Percentiles rank a stretch among this genome's conserved stretches.
Conservation (phyloP, 306 rosid species). For the Mimosa bimucronata region DNA sequence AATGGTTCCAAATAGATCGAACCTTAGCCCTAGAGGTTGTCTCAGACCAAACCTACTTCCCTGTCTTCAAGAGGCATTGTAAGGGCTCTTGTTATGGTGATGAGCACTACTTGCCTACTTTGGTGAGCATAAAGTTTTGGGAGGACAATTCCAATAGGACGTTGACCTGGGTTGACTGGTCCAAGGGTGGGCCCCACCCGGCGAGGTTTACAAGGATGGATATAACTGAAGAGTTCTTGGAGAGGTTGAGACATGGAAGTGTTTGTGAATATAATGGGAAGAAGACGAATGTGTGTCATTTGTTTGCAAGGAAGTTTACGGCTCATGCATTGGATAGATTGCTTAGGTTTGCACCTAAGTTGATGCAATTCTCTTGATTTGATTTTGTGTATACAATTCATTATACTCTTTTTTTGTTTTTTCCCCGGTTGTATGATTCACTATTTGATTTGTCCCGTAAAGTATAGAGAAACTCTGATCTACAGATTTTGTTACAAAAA, state of each 20-base stretch:
- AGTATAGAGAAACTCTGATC: no score
- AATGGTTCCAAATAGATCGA: conserved; percentile 89
- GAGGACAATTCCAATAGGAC: conserved; percentile 67
- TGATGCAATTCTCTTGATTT: conserved; percentile 63
- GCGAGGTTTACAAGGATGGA: conserved; percentile 48
- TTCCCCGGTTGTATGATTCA: no score
- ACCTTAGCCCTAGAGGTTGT: conserved; percentile 52
- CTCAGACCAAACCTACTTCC: conserved; percentile 53
- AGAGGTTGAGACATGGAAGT: conserved; percentile 56
- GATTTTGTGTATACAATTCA: neutral
- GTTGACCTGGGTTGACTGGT: conserved; percentile 92
- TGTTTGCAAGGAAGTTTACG: conserved; percentile 89
- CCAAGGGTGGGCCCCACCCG: conserved; percentile 83
- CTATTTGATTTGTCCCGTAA: no score
- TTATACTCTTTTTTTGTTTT: neutral
- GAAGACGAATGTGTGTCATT: conserved; percentile 51
- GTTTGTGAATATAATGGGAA: conserved; percentile 66
- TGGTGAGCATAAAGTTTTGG: conserved; percentile 54
- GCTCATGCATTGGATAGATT: conserved; percentile 67
- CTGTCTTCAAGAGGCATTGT: conserved; percentile 53
- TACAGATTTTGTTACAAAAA: no score
- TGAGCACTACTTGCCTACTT: conserved; percentile 84
- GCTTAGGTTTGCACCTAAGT: conserved; percentile 68
- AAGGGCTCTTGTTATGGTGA: conserved; percentile 61
- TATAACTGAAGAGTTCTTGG: conserved; percentile 53